A percentile compares a stretch with the other conserved stretches of the same genome.
Evolutionary conservation across 192 early-diverging fungal species (phyloP).

Genomic region (Fimicolochytrium jonesii): DNA sequence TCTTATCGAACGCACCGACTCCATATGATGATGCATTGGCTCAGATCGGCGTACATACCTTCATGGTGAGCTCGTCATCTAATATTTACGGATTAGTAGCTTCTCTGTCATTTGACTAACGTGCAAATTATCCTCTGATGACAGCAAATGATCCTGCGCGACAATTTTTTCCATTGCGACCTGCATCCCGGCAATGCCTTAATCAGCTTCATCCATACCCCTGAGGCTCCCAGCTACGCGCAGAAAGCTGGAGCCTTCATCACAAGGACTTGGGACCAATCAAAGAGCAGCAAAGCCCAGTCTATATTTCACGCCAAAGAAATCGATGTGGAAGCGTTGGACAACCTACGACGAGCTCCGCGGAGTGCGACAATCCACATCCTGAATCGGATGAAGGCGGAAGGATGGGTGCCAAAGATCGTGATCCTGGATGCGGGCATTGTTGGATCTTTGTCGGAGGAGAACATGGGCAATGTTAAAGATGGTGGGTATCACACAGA

Average conservation of each 20-base stretch:
- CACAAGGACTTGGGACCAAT: no score
- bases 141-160: constrained; percentile 84
- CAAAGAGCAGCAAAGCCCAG: neutral
- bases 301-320: neutral
- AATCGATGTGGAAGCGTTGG: constrained; percentile 6
- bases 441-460: constrained; percentile 63
- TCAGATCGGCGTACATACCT: constrained; percentile 71
- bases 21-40: constrained; percentile 72
- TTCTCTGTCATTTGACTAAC: constrained; percentile 12
- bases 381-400: neutral
- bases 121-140: constrained; percentile 6
- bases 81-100: no score
- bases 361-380: neutral
- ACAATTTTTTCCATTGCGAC: constrained; percentile 94
- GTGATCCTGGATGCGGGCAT: constrained; percentile 89
- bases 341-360: constrained; percentile 19
- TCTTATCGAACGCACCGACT: constrained; percentile 62
- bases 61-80: constrained; percentile 46
- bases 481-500: constrained; percentile 53
- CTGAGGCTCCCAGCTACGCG: neutral
- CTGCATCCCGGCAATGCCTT: constrained; percentile 92
- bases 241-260: constrained; percentile 10
- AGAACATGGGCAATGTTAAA: constrained; percentile 76
- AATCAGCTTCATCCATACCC: constrained; percentile 65
- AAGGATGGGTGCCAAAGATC: constrained; percentile 72